A percentile compares a stretch with the other conserved stretches of the same genome.
Evolutionary conservation across 1,284 basidiomycete genomes (phyloP).

Genomic region (Apiotrichum laibachii): DNA sequence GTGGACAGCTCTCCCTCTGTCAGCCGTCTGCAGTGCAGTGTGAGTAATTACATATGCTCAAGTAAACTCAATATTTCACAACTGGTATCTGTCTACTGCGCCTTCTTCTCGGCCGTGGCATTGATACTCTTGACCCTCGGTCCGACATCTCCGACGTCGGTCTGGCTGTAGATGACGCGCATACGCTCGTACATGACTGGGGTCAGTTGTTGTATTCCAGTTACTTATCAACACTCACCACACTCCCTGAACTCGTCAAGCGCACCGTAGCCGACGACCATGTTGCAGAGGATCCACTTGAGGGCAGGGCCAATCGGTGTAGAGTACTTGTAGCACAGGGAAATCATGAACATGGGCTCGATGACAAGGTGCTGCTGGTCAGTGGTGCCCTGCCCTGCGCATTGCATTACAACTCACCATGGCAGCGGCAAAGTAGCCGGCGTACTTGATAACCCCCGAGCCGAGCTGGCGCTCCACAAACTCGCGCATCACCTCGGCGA

Average conservation of each 20-base stretch:
- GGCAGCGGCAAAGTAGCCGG: slow-evolving; percentile 22
- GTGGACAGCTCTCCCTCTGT: too few relatives aligned
- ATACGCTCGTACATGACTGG: slow-evolving; percentile 36
- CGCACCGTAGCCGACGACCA: slow-evolving; percentile 32
- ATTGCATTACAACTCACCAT: slow-evolving; percentile 41
- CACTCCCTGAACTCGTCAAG: slow-evolving; percentile 39
- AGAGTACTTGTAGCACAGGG: slow-evolving; percentile 13
- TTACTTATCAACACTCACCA: slow-evolving; percentile 23
- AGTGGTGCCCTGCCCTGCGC: background rate
- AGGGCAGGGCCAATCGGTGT: slow-evolving; percentile 14
- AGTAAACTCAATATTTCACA: too few relatives aligned
- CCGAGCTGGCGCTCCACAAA: slow-evolving; percentile 18
- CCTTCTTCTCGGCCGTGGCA: slow-evolving; percentile 10
- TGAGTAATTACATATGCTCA: too few relatives aligned
- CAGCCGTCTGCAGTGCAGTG: too few relatives aligned
- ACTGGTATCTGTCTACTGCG: slow-evolving; percentile 3
- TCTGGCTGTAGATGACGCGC: slow-evolving; percentile 31
- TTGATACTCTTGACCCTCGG: slow-evolving; percentile 8
- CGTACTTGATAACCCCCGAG: slow-evolving; percentile 19
- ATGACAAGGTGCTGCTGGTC: slow-evolving; percentile 20
- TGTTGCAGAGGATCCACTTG: slow-evolving; percentile 36
- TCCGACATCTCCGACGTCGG: slow-evolving; percentile 35
- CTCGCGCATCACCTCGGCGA: slow-evolving; percentile 24
- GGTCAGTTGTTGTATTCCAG: background rate
- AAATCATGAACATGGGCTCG: slow-evolving; percentile 23